A percentile compares a stretch with the other conserved stretches of the same genome.
These are phyloP conservation scores for Metarhizium rileyi DNA, from an alignment of 2,329 filamentous ascomycete genomes.

Conservation along the genomic window DNA sequence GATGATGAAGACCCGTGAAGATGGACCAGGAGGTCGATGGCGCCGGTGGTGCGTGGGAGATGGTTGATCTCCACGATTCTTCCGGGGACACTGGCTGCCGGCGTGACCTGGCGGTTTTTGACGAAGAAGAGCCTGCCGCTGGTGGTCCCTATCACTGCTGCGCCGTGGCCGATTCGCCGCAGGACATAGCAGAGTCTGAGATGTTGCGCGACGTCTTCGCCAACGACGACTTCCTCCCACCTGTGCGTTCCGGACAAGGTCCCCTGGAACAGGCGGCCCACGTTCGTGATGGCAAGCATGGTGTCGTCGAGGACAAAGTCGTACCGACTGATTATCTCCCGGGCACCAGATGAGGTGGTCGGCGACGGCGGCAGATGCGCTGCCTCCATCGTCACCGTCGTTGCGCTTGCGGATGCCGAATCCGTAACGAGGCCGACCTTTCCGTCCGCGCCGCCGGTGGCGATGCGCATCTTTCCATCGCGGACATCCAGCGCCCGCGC, in stretches of 20 bases:
- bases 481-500: conserved; percentile 42
- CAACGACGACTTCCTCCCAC: conserved; percentile 34
- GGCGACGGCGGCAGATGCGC: conserved; percentile 20
- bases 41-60: conserved; percentile 16
- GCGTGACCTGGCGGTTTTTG: conserved; percentile 10
- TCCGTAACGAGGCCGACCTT: conserved; percentile 41
- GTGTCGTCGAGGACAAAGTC: conserved; percentile 45
- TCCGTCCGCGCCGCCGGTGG: conserved; percentile 81
- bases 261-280: conserved; percentile 48
- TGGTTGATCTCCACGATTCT: conserved; percentile 43
- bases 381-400: conserved; percentile 19
- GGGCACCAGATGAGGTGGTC: conserved; percentile 9
- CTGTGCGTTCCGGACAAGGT: conserved; percentile 19
- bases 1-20: conserved; percentile 36
- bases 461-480: conserved; percentile 34
- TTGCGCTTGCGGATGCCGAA: background rate
- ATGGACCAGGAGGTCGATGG: conserved; percentile 32
- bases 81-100: conserved; percentile 22
- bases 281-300: conserved; percentile 49
- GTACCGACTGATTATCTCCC: conserved; percentile 49
- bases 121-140: conserved; percentile 39
- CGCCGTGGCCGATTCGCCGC: conserved; percentile 25
- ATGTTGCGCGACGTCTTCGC: conserved; percentile 22
- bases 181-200: conserved; percentile 40
- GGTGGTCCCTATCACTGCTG: conserved; percentile 39